phyloP scores from a whole-genome alignment of 768 basidiomycete genomes.

The Coprinopsis strossmayeri region DNA sequence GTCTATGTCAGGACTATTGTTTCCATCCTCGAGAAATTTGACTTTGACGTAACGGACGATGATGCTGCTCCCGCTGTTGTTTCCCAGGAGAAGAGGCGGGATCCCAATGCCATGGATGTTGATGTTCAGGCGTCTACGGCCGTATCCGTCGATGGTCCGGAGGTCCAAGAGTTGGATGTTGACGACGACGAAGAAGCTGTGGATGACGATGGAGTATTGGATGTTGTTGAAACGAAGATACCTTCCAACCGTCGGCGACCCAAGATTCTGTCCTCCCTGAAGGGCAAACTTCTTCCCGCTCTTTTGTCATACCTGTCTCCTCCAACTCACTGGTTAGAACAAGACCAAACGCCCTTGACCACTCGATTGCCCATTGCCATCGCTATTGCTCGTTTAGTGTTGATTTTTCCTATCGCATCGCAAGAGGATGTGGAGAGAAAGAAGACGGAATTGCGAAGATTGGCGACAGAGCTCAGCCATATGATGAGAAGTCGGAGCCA shows the following conservation, averaged over 20 bases:
- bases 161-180: conserved; percentile 26
- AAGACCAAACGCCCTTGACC: conserved; percentile 51
- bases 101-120: conserved; percentile 2
- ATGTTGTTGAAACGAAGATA: conserved; percentile 4
- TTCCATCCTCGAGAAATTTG: conserved; percentile 82
- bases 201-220: conserved; percentile 10
- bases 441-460: conserved; percentile 13
- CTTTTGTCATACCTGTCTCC: conserved; percentile 9
- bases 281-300: conserved; percentile 6
- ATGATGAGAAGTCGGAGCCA: conserved; percentile 90
- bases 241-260: conserved; percentile 15
- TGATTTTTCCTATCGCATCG: conserved; percentile 60
- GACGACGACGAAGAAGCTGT: conserved; percentile 20
- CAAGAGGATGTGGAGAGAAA: conserved; percentile 40
- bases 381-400: conserved; percentile 80
- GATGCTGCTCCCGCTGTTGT: conserved; percentile 13
- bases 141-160: conserved; percentile 23
- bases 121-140: conserved; percentile 10
- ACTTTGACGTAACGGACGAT: conserved; percentile 71
- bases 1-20: conserved; percentile 83
- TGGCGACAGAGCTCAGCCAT: conserved; percentile 84
- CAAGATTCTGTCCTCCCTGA: conserved; percentile 6
- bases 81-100: too few relatives aligned
- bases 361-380: conserved; percentile 78
- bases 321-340: conserved; percentile 20